These are phyloP conservation scores for Sphagnum fallax DNA, from an alignment of 228 moss, liverwort and hornwort genomes.

Conservation along the genomic window DNA sequence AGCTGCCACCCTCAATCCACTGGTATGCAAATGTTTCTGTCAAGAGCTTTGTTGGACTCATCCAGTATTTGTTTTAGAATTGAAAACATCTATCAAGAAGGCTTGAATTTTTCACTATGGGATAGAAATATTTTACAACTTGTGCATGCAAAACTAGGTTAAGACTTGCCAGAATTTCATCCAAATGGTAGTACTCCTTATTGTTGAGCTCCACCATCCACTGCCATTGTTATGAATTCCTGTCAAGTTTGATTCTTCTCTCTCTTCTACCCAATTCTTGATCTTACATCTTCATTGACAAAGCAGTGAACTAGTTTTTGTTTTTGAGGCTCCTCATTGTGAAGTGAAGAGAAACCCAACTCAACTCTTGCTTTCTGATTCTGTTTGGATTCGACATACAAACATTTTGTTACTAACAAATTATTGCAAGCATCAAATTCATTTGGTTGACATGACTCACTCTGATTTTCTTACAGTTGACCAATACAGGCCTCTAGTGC, in stretches of 20 bases:
- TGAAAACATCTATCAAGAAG: too few species aligned
- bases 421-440: not conserved
- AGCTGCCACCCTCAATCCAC: constrained; percentile 27
- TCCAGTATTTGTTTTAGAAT: too few species aligned
- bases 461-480: constrained; percentile 74
- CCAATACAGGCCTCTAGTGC: constrained; percentile 82
- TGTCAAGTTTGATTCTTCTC: not conserved
- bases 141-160: constrained; percentile 8
- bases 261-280: not conserved
- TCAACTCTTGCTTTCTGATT: not conserved
- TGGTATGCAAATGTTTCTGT: not conserved
- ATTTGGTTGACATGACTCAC: constrained; percentile 18
- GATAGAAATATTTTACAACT: not conserved
- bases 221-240: constrained; percentile 20
- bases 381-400: not conserved
- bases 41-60: too few species aligned
- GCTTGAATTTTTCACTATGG: too few species aligned
- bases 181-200: constrained; percentile 65
- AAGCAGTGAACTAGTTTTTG: not conserved
- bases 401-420: not conserved
- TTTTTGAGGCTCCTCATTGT: not conserved
- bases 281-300: not conserved
- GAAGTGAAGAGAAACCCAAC: not conserved
- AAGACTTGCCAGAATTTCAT: constrained; percentile 67
- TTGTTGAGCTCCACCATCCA: constrained; percentile 83